Conservation (phyloP, 2,329 filamentous ascomycete genomes). For the Colletotrichum truncatum region DNA sequence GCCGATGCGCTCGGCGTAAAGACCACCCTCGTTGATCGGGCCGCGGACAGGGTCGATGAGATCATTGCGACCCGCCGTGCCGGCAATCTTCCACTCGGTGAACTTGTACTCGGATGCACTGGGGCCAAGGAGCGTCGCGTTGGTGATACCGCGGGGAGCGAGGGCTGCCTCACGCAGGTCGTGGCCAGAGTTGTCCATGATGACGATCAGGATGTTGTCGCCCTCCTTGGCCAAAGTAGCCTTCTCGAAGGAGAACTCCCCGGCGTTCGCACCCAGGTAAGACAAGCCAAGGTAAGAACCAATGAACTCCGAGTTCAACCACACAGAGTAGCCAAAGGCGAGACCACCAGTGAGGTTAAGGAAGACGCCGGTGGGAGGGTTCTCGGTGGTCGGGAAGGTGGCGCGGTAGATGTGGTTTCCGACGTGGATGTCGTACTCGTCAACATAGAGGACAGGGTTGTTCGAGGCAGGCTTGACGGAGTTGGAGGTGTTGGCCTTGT, state of each 20-base stretch:
- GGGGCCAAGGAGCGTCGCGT: slow-evolving; percentile 57
- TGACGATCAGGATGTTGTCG: slow-evolving; percentile 60
- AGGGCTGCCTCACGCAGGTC: slow-evolving; percentile 59
- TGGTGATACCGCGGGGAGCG: slow-evolving; percentile 60
- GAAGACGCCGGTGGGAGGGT: slow-evolving; percentile 51
- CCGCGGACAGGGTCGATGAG: slow-evolving; percentile 65
- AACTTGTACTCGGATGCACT: slow-evolving; percentile 46
- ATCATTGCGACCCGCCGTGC: slow-evolving; percentile 61
- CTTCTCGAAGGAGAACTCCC: slow-evolving; percentile 60
- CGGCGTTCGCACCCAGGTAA: slow-evolving; percentile 43
- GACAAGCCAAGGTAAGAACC: slow-evolving; percentile 64
- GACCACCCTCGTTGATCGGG: slow-evolving; percentile 65
- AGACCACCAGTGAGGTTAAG: slow-evolving; percentile 62
- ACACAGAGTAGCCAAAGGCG: slow-evolving; percentile 66
- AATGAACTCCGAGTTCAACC: slow-evolving; percentile 65
- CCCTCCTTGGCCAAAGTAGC: slow-evolving; percentile 49
- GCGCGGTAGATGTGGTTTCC: slow-evolving; percentile 65
- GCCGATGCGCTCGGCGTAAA: slow-evolving; percentile 66
- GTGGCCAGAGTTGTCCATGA: slow-evolving; percentile 69
- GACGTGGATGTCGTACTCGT: slow-evolving; percentile 64
- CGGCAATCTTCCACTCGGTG: slow-evolving; percentile 65
- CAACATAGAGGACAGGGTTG: slow-evolving; percentile 64
- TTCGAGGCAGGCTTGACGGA: slow-evolving; percentile 55
- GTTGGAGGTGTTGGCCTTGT: slow-evolving; percentile 59
- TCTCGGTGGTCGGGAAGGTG: slow-evolving; percentile 52